A percentile compares a stretch with the other conserved stretches of the same genome.
phyloP scores from a whole-genome alignment of 2,329 filamentous ascomycete genomes.

The Reticulascus tulasneorum region DNA sequence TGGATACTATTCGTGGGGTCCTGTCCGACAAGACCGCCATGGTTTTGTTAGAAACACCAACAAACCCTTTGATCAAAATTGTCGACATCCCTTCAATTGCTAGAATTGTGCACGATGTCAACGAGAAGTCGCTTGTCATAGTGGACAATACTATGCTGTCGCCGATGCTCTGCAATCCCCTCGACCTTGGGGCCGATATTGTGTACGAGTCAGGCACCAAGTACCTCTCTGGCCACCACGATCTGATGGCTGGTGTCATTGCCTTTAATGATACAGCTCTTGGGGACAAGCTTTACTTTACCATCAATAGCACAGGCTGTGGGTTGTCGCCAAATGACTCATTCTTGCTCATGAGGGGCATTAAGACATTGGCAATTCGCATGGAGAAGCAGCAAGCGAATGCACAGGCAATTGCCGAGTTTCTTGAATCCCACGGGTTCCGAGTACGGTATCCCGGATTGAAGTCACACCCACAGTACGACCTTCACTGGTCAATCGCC shows the following conservation, averaged over 20 bases:
- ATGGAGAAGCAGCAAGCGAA: constrained; percentile 99
- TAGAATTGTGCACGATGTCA: constrained; percentile 69
- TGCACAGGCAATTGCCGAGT: constrained; percentile 85
- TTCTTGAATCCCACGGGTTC: constrained; percentile 88
- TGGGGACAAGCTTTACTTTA: constrained; percentile 90
- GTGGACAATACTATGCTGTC: constrained; percentile 99
- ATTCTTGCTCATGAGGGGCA: constrained; percentile 88
- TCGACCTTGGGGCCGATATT: constrained; percentile 91
- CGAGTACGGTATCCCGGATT: constrained; percentile 92
- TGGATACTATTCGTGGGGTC: constrained; percentile 64
- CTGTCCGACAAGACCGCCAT: constrained; percentile 82
- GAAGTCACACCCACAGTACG: constrained; percentile 93
- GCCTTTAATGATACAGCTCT: constrained; percentile 79
- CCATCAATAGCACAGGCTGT: constrained; percentile 94
- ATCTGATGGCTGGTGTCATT: constrained; percentile 97
- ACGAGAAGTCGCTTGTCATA: constrained; percentile 75
- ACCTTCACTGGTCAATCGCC: constrained; percentile 92
- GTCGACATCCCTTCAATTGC: constrained; percentile 86
- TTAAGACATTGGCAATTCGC: constrained; percentile 94
- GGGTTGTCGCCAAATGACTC: constrained; percentile 93
- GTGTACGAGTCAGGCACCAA: constrained; percentile 98
- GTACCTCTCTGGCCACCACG: constrained; percentile 95
- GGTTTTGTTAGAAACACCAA: constrained; percentile 94
- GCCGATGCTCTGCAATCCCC: constrained; percentile 86
- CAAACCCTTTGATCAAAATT: constrained; percentile 97